Conservation (phyloP, 768 basidiomycete genomes). For the Lactarius indigo region DNA sequence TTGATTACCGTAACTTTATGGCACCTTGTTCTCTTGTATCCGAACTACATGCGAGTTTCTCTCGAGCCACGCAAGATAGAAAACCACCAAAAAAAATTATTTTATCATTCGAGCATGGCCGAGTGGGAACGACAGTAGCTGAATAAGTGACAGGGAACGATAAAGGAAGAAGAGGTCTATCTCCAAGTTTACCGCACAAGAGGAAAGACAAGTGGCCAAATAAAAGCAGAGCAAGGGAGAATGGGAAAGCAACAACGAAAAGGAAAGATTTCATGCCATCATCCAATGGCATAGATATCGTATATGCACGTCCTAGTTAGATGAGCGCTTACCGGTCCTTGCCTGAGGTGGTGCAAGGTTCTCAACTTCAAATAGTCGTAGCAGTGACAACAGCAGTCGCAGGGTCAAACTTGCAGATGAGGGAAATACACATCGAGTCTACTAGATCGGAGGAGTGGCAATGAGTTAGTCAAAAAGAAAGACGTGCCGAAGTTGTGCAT, state of each 20-base stretch:
- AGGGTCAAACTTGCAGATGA: conserved; percentile 31
- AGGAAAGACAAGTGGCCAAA: background rate
- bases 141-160: background rate
- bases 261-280: background rate
- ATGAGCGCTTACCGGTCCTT: background rate
- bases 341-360: background rate
- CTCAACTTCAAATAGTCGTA: background rate
- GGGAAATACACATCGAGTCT: conserved; percentile 39
- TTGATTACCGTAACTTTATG: background rate
- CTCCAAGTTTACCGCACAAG: background rate
- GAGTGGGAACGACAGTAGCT: background rate
- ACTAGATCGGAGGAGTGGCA: background rate
- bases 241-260: background rate
- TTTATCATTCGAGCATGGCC: background rate
- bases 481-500: background rate
- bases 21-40: background rate
- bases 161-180: background rate
- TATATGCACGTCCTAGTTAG: background rate
- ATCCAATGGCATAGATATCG: background rate
- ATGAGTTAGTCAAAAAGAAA: background rate
- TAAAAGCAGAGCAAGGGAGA: background rate
- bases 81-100: background rate
- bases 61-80: background rate
- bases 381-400: background rate
- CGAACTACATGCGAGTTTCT: background rate